These are phyloP conservation scores for Vachellia collinsii DNA, from an alignment of 306 rosid genomes.

Conservation along the genomic window DNA sequence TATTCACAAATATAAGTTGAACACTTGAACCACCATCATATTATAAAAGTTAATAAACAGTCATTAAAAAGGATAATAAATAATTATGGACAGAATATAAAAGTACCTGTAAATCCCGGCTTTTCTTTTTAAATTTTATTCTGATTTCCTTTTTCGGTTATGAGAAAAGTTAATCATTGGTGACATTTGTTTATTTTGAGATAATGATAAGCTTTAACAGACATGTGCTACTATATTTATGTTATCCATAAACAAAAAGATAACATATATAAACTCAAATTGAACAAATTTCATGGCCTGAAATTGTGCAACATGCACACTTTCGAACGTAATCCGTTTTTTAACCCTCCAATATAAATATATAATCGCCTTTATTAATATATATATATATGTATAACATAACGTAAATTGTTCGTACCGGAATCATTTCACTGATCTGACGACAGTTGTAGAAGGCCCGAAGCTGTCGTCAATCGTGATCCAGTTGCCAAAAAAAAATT, in stretches of 20 bases:
- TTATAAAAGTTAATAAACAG: too few relatives aligned
- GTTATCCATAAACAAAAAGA: slow-evolving; percentile 14
- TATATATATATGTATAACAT: not conserved
- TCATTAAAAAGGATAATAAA: not conserved
- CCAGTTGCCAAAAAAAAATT: slow-evolving; percentile 6
- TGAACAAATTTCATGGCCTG: not conserved
- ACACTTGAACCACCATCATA: not conserved
- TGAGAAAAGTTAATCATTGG: not conserved
- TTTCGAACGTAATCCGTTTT: not conserved
- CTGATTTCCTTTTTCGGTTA: not conserved
- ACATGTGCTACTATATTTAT: not conserved
- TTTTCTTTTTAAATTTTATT: not conserved
- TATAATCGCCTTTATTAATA: not conserved
- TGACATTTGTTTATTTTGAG: slow-evolving; percentile 29
- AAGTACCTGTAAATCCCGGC: not conserved
- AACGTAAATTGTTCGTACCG: not conserved
- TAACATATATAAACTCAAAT: not conserved
- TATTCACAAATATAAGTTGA: too few relatives aligned
- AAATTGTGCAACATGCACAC: slow-evolving; percentile 13
- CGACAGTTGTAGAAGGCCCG: not conserved
- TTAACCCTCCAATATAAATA: not conserved
- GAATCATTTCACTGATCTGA: slow-evolving; percentile 13
- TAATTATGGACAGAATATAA: not conserved
- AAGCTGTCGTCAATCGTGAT: not conserved
- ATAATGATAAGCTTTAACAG: slow-evolving; percentile 22